phyloP scores from a whole-genome alignment of 2,329 filamentous ascomycete genomes.

The Aspergillus oerlinghausenensis region DNA sequence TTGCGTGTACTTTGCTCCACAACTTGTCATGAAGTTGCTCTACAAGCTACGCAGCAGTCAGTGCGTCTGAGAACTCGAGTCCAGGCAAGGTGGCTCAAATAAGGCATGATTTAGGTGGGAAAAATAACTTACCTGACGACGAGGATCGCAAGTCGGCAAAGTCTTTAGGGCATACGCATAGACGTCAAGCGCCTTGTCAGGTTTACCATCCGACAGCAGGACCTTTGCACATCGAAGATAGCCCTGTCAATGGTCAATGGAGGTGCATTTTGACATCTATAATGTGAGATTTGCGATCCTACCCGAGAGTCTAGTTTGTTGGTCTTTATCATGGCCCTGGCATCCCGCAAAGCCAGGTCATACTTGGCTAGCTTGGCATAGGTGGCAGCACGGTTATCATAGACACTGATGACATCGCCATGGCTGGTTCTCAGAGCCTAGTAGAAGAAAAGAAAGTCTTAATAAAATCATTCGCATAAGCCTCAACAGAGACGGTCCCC shows the following conservation, averaged over 20 bases:
- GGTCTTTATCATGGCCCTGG: slow-evolving; percentile 52
- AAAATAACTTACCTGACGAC: slow-evolving; percentile 24
- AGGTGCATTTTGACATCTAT: neutral
- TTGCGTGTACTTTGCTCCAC: slow-evolving; percentile 23
- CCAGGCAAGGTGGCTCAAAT: neutral
- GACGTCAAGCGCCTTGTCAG: slow-evolving; percentile 50
- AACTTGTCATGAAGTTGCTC: slow-evolving; percentile 47
- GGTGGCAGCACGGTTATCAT: slow-evolving; percentile 54
- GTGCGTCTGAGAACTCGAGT: neutral
- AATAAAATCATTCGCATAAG: neutral
- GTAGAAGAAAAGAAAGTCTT: neutral
- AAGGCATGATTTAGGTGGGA: neutral
- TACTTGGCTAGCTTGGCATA: slow-evolving; percentile 50
- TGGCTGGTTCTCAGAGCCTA: slow-evolving; percentile 36
- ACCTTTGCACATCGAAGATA: slow-evolving; percentile 54
- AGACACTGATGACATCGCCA: slow-evolving; percentile 36
- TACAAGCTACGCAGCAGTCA: slow-evolving; percentile 31
- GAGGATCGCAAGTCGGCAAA: slow-evolving; percentile 39
- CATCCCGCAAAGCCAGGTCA: slow-evolving; percentile 51
- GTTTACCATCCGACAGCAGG: slow-evolving; percentile 44
- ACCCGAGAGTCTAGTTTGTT: slow-evolving; percentile 49
- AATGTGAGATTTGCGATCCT: slow-evolving; percentile 6
- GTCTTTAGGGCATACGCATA: slow-evolving; percentile 56
- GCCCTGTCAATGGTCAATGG: slow-evolving; percentile 32
- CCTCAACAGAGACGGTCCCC: neutral